Percentiles rank a stretch among this genome's conserved stretches.
Evolutionary conservation across 371 early-diverging fungal species (phyloP).

Genomic region (Umbelopsis sp.): DNA sequence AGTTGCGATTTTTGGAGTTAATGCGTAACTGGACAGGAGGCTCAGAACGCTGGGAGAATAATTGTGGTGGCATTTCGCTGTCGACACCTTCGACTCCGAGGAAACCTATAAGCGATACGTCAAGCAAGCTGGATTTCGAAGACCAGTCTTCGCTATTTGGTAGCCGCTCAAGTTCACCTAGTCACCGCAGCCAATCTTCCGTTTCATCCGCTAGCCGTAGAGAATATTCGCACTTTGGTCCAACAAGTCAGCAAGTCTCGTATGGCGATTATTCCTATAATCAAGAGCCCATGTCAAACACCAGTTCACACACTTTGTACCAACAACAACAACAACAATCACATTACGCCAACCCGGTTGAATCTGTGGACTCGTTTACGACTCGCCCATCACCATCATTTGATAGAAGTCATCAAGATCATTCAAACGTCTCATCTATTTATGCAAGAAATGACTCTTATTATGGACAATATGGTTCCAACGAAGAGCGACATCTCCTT

Average conservation of each 20-base stretch:
- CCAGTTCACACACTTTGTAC: neutral
- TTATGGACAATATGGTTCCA: neutral
- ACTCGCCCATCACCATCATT: slow-evolving; percentile 6
- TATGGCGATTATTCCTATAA: slow-evolving; percentile 1
- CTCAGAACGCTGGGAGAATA: slow-evolving; percentile 13
- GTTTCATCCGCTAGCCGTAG: neutral
- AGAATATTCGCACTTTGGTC: slow-evolving; percentile 8
- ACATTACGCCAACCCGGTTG: neutral
- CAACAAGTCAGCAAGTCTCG: neutral
- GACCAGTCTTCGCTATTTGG: slow-evolving; percentile 5
- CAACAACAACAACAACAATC: neutral
- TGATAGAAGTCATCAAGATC: neutral
- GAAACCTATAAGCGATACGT: neutral
- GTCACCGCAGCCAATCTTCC: neutral
- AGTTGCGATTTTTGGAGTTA: slow-evolving; percentile 8
- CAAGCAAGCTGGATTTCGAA: neutral
- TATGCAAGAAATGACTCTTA: neutral
- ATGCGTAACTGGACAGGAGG: slow-evolving; percentile 14
- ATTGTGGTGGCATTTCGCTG: slow-evolving; percentile 2
- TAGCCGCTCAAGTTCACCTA: neutral
- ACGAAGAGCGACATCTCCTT: neutral
- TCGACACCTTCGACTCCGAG: neutral
- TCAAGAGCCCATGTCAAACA: neutral
- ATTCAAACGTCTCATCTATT: neutral
- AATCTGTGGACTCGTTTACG: neutral